Percentiles rank a stretch among this genome's conserved stretches.
These are phyloP conservation scores for Annona squamosa DNA, from an alignment of 164 flowering plant species.

Conservation along the genomic window DNA sequence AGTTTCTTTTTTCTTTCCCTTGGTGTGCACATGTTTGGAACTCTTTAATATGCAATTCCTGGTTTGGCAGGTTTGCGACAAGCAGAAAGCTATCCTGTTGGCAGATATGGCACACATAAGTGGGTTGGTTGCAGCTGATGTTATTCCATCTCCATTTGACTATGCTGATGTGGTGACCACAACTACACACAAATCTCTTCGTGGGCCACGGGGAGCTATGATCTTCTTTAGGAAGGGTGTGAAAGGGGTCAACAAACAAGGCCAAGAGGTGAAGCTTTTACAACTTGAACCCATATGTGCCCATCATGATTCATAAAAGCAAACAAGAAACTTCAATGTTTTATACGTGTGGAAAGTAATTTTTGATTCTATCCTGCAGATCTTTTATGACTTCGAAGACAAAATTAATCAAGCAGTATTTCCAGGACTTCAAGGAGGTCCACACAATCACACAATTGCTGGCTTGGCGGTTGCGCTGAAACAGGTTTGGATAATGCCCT, in stretches of 20 bases:
- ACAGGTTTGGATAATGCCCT: slow-evolving; percentile 42
- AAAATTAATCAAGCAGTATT: slow-evolving; percentile 95
- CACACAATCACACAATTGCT: slow-evolving; percentile 96
- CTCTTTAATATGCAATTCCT: background rate
- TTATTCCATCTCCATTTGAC: slow-evolving; percentile 94
- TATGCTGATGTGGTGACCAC: slow-evolving; percentile 98
- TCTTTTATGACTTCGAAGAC: slow-evolving; percentile 90
- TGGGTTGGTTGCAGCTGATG: slow-evolving; percentile 96
- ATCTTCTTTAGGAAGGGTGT: slow-evolving; percentile 84
- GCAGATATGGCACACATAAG: slow-evolving; percentile 99
- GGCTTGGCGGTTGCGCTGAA: slow-evolving; percentile 97
- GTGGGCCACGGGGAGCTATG: slow-evolving; percentile 98
- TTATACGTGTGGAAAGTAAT: background rate
- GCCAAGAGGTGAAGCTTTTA: slow-evolving; percentile 51
- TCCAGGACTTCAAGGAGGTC: slow-evolving; percentile 99
- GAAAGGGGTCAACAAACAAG: slow-evolving; percentile 80
- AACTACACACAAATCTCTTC: slow-evolving; percentile 98
- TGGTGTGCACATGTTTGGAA: background rate
- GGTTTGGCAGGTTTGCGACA: slow-evolving; percentile 70
- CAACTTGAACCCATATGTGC: background rate
- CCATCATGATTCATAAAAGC: background rate
- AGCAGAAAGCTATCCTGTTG: slow-evolving; percentile 84
- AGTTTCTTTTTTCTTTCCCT: background rate
- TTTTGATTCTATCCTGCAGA: slow-evolving; percentile 37
- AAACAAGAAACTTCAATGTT: slow-evolving; percentile 1